phyloP scores from a whole-genome alignment of 129 eudicot genomes.

The Mikania micrantha region DNA sequence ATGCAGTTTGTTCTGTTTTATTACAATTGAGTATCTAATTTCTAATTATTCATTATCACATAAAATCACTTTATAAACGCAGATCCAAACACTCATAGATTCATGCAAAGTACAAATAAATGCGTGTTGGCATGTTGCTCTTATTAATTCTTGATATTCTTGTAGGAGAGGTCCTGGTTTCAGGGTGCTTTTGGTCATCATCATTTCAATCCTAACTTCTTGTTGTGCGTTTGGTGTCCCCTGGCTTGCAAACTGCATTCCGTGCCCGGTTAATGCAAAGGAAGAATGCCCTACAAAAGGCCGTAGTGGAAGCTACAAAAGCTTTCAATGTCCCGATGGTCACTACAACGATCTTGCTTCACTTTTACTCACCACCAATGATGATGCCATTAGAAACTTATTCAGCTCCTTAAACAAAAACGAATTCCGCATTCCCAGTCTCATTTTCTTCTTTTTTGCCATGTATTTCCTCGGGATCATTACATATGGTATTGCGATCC shows the following conservation, averaged over 20 bases:
- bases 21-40: no score
- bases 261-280: slow-evolving; percentile 55
- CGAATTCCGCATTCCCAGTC: slow-evolving; percentile 63
- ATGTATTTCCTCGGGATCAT: slow-evolving; percentile 64
- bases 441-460: slow-evolving; percentile 50
- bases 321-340: slow-evolving; percentile 74
- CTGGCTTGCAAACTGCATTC: slow-evolving; percentile 85
- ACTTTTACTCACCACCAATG: slow-evolving; percentile 86
- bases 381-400: slow-evolving; percentile 84
- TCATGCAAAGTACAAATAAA: neutral
- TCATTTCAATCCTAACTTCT: slow-evolving; percentile 69
- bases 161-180: slow-evolving; percentile 84
- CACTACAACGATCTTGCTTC: slow-evolving; percentile 96
- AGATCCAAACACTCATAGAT: neutral
- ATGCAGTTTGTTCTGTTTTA: neutral
- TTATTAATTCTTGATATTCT: slow-evolving; percentile 17
- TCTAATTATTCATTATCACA: neutral
- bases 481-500: slow-evolving; percentile 93
- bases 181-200: slow-evolving; percentile 60
- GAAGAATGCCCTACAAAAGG: slow-evolving; percentile 64
- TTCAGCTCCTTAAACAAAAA: slow-evolving; percentile 43
- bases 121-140: neutral
- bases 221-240: slow-evolving; percentile 88
- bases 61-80: neutral
- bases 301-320: slow-evolving; percentile 78